Evolutionary conservation across 1,284 basidiomycete genomes (phyloP).

Genomic region (Kwoniella shivajii): DNA sequence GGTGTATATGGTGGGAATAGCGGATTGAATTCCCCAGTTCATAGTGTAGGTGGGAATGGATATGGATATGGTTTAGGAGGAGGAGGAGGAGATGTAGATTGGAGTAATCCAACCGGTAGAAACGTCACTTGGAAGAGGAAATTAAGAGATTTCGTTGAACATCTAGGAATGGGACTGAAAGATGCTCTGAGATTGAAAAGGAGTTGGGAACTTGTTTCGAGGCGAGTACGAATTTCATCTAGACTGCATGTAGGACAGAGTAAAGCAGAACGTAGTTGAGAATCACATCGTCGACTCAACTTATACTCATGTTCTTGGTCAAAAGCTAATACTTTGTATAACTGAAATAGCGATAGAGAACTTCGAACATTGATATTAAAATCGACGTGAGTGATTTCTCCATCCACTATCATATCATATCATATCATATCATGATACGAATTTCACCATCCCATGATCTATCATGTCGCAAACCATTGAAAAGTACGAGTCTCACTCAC

Average conservation of each 20-base stretch:
- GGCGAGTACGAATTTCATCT: constrained; percentile 36
- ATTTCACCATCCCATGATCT: no score
- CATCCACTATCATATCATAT: no score
- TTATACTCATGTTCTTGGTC: no score
- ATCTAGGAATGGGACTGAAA: constrained; percentile 26
- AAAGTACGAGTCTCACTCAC: no score
- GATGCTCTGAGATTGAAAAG: constrained; percentile 43
- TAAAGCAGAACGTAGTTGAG: no score
- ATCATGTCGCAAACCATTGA: no score
- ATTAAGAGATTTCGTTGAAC: constrained; percentile 20
- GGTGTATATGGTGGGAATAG: not conserved
- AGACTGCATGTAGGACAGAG: no score
- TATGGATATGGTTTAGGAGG: not conserved
- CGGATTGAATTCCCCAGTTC: not conserved
- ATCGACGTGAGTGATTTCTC: constrained; percentile 36
- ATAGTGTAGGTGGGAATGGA: not conserved
- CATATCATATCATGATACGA: not conserved
- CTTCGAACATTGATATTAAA: constrained; percentile 48
- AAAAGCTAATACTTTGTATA: not conserved
- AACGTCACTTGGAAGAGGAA: not conserved
- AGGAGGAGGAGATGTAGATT: constrained; percentile 5
- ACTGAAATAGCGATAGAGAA: constrained; percentile 44
- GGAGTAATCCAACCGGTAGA: constrained; percentile 1
- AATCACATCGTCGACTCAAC: no score
- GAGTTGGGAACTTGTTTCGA: constrained; percentile 47